Base-by-base conservation (phyloP, 1,139 yeast species). In the Taphrina communis region DNA sequence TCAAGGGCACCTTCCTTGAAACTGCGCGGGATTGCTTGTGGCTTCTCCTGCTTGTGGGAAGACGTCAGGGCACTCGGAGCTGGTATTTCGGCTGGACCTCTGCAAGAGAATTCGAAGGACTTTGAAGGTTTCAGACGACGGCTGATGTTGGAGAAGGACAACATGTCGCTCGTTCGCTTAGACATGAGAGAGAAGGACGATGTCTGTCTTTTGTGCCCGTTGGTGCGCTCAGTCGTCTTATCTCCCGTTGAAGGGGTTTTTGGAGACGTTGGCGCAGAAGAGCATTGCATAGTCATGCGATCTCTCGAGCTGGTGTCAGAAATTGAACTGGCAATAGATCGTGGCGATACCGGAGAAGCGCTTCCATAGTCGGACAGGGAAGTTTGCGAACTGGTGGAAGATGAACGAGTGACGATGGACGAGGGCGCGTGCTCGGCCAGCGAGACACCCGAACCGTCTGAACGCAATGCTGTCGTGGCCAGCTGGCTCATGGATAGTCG, bases 51-150 rank as follows among this genome's bases (percentile, higher is more conserved):
- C 48, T 12, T 44, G 1, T 2, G 19, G 3, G 48, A 6, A n/a
- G 19, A 44, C 2, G 19, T 25, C 36, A 21, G n/a, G 6, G 53
- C 36, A 21, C 53, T 50, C 12, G 42, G 58, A n/a, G 41, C 42
- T 36, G 58, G 42, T 11, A 53, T 7, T 11, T 53, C 58, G 11
- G 58, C 35, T 17, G 58, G 58, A 6, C 58, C 58, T 31, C 58
- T 11, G 21, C 58, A 53, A 1, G 58, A 35, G 35, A 53, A 35
- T 9, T 53, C 58, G 25, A 53, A 53, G 12, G 53, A 50, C 8
- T 50, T 21, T 50, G 31, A 11, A 3, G 53, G n/a, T 21, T 50
- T 50, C 36, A 25, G n/a, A 35, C 53, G 53, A 21, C 53, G 31
- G 21, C 53, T n/a, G 36, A 50, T 8, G 6, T 21, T 50, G 9